Evolutionary conservation across 2,329 filamentous ascomycete species (phyloP).

Genomic region (Pseudogymnoascus sp.): DNA sequence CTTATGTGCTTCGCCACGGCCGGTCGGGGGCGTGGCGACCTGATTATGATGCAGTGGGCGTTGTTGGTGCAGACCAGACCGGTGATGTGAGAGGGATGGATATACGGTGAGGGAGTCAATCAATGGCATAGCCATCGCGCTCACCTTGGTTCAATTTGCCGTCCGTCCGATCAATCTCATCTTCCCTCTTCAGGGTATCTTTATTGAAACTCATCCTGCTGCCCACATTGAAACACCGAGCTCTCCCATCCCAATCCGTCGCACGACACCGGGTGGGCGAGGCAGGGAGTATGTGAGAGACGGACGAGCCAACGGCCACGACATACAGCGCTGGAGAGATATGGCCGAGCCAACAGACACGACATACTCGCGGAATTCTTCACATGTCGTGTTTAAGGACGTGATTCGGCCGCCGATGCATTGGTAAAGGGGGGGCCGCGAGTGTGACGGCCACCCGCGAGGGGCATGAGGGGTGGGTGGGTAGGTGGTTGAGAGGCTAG

Average conservation of each 20-base stretch:
- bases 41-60: not conserved
- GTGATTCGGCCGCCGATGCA: not conserved
- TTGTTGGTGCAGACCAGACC: not conserved
- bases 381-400: conserved; percentile 1
- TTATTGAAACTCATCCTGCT: not conserved
- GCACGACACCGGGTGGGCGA: not conserved
- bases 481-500: not conserved
- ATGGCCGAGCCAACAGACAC: not conserved
- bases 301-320: not conserved
- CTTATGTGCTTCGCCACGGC: conserved; percentile 1
- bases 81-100: not conserved
- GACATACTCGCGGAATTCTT: not conserved
- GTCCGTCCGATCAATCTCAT: not conserved
- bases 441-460: not conserved
- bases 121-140: not conserved
- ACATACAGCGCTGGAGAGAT: not conserved
- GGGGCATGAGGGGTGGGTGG: not conserved
- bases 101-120: not conserved
- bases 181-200: not conserved
- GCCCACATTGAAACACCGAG: not conserved
- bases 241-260: not conserved
- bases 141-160: not conserved
- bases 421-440: not conserved
- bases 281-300: not conserved
- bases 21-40: not conserved